Evolutionary conservation across 345 rosid genomes (phyloP).

Genomic region (Rhizophora mangle): DNA sequence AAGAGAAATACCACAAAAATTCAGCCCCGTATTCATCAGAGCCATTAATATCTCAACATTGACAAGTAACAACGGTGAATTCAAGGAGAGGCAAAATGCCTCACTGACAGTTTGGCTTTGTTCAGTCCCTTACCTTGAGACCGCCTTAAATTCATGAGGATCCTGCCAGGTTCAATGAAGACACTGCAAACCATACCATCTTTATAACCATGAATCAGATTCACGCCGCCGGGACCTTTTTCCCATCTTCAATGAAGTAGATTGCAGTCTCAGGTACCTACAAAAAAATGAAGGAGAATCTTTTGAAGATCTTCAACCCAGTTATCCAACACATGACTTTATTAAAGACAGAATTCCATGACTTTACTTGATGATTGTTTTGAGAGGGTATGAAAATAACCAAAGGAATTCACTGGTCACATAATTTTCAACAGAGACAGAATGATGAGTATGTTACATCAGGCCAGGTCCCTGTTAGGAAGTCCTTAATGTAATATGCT

Average conservation of each 20-base stretch:
- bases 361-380: too few species aligned
- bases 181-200: background rate
- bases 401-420: background rate
- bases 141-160: background rate
- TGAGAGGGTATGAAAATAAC: too few species aligned
- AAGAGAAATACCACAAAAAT: too few species aligned
- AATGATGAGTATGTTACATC: constrained; percentile 42
- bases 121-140: background rate
- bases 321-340: background rate
- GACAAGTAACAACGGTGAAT: background rate
- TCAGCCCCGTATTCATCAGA: too few species aligned
- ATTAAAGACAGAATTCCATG: background rate
- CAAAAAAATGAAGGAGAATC: background rate
- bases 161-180: background rate
- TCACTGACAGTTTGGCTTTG: background rate
- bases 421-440: background rate
- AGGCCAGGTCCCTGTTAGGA: constrained; percentile 84
- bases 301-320: too few species aligned
- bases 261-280: constrained; percentile 87
- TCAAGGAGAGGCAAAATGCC: background rate
- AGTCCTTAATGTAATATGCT: constrained; percentile 75
- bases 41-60: too few species aligned
- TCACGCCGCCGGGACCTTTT: constrained; percentile 77
- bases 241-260: constrained; percentile 88
- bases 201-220: background rate